Evolutionary conservation across 2,329 filamentous ascomycete genomes (phyloP), one percentile per base, ranked within the genome.

Genomic region (Monilinia aucupariae): DNA sequence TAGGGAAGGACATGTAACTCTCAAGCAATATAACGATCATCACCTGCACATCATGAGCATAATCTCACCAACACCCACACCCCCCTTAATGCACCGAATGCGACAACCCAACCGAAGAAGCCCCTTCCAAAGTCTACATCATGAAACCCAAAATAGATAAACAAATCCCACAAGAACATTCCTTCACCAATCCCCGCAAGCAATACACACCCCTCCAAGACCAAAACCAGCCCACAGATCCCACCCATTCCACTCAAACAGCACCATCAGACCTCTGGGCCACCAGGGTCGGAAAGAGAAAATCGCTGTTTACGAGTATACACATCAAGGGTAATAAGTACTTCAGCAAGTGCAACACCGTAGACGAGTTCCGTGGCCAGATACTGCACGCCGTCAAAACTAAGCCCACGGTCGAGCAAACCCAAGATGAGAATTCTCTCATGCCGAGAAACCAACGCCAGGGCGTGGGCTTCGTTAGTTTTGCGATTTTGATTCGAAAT

Each of bases 121-220:
- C 55, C 1, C 30, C 20, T 17, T 17, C 43, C 6, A 59, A 59
- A 20, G 45, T 30, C 30, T 59, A 43, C 20, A n/a, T 48, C 0
- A 48, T 48, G 27, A 43, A 59, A 39, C 43, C 55, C 15, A 59
- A 50, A 43, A 47, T 48, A 49, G 34, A 50, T 15, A 27, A n/a
- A 15, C 50, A 43, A 43, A 7, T 59, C n/a, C 55, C 55, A 6
- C n/a, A 32, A 17, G 55, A 47, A n/a, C 52, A 30, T 27, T 60
- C 41, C n/a, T 60, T 43, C 34, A 4, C 22, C 5, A 47, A 60
- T 10, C 58, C 43, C 32, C 52, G 58, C 25, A 12, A n/a, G 4
- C 45, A 60, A 15, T 60, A 60, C 7, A 43, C 45, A 7, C 58
- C 58, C 13, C 52, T 60, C 20, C 47, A 60, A 39, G 58, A 60